Evolutionary conservation across 805 yeast species (phyloP), one percentile per base, ranked within the genome.

Genomic region (Yarrowia sp.): DNA sequence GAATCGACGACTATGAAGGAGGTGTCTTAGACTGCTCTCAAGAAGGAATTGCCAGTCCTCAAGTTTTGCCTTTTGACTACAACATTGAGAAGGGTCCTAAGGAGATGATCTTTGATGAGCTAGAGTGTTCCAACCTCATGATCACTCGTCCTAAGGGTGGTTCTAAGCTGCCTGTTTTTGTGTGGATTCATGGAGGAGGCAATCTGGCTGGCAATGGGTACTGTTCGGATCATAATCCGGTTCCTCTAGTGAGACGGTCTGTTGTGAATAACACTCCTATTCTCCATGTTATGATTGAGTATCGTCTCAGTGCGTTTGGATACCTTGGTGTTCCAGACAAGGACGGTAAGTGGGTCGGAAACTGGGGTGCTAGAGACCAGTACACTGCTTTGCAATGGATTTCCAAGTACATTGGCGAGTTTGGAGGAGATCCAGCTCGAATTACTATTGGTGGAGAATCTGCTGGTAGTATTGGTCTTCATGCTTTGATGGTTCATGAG

Each of bases 371-470:
- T n/a, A 11, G 58, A 22, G 58, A 51, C 8, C 58, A 51, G 15
- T 51, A 36, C n/a, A 38, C 35, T 8, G 58, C 58, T n/a, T 6
- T 51, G 18, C 18, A 51, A 5, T 51, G 58, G 58, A 51, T 51
- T 33, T 14, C 43, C 22, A 36, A 74, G 63, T 71, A 80, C 68
- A 81, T 83, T 65, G 65, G 65, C n/a, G 69, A 77, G 51, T 80
- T 82, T 69, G 84, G 84, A 32, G 85, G 85, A 36, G 78, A 83
- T 69, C 73, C 79, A 0, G 73, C 74, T 8, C 70, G 71, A 38
- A 74, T 83, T 38, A 77, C 84, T 0, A 72, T 81, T 36, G 76
- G 79, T 42, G 85, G 86, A 11, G 74, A 81, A 50, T 76, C 81
- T 32, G 83, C 85, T 5, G 86, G 86, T 22, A 51, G 58, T 18